Base-by-base conservation (phyloP, 1,284 basidiomycete genomes). In the Macrocybe sp. region DNA sequence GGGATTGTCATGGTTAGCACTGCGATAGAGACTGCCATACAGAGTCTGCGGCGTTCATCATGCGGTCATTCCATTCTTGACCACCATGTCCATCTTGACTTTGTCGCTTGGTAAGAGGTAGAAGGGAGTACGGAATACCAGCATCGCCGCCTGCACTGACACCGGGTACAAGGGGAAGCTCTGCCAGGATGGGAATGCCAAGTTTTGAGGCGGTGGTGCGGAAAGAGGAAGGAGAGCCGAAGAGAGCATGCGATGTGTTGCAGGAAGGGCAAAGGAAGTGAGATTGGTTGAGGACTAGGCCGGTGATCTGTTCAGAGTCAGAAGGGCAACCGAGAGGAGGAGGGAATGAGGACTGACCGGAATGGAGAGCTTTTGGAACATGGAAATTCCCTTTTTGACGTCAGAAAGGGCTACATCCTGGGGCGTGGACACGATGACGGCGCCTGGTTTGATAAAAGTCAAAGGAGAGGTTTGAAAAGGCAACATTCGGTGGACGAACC, bases 371-470 rank as follows among this genome's bases (percentile, higher is more conserved):
- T 97, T 98, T 47, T 82, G 78, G 62, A 98, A 90, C 92, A 97
- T 97, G 9, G 85, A 76, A 9, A 98, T 88, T 0, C 97, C 95
- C 59, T 97, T 96, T 44, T 90, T 78, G 1, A 95, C 93, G 61
- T 99, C 96, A 6, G 90, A 76, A 5, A 99, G 76, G 1, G 96
- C 91, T 9, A 99, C 90, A 58, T 97, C 89, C 64, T 99, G 97
- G 0, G 96, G 96, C 3, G 97, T 98, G 2, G 92, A 95, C 1
- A 98, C 89, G 47, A 97, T 91, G 2, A 97, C 82, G 0, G 90
- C 83, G 16, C 92, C 92, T 94, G 51, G 12, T 14, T 53, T 22
- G 32, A 22, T 12, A 34, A 14, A 16, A 7, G 11, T 35, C 10
- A n/a, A 11, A 22, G 5, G 9, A 22, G 12, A 16, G 32, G 9